Evolutionary conservation across 2,329 filamentous ascomycete species (phyloP), one percentile per base, ranked within the genome.

Genomic region (Exophiala sideris): DNA sequence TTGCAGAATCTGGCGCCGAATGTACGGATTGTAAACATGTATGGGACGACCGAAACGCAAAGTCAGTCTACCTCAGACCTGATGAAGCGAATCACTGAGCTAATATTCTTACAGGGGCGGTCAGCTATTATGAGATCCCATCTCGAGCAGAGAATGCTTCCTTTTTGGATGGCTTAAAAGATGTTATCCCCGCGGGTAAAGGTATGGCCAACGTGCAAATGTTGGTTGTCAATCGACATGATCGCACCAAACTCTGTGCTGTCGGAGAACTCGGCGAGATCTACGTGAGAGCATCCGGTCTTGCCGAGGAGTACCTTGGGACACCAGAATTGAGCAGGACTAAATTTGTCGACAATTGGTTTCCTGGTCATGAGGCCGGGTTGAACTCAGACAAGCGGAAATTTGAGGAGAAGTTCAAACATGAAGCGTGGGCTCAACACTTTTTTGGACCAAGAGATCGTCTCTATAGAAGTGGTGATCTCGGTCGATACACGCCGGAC

Each of bases 181-280:
- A 96, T 62, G 85, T 86, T 20, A 85, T 96, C 44, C 90, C 91
- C 3, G 91, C 87, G 16, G 91, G 91, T 9, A 81, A 79, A 67
- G 91, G 92, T 18, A 97, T 96, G 86, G 73, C 88, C 62, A 83
- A 96, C 64, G 91, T 96, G 1, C 91, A 96, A 69, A 77, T 96
- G 33, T 77, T 96, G 1, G 87, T 96, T 2, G 88, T 96, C 12
- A 81, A 89, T 69, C 85, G 84, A 12, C 79, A 79, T 59, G 80
- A 86, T 61, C 76, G 77, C 34, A 85, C 76, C 57, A 84, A 82
- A 63, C 74, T 95, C 14, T 96, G 91, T 69, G 81, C 80, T 40
- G 77, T 94, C 20, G 91, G 91, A 6, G 88, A 95, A 68, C 82
- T 87, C 41, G 91, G 92, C 33, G 91, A 96, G 70, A 85, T 96